Percentiles rank a stretch among this genome's conserved stretches.
Evolutionary conservation across 208 protist species (phyloP).

Genomic region (Trypanosoma scelopori): DNA sequence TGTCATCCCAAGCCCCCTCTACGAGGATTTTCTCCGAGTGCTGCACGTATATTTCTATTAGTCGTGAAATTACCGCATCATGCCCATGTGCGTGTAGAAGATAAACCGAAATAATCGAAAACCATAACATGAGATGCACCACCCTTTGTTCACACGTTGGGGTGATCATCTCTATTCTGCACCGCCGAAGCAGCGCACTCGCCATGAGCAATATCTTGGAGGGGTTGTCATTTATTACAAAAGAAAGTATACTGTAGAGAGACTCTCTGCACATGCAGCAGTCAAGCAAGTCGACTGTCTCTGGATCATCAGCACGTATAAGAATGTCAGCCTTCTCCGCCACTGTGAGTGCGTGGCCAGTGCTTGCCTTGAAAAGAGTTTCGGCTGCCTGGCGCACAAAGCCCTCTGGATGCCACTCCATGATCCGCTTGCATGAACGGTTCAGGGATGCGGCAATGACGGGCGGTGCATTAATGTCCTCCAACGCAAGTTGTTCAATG

Average conservation of each 20-base stretch:
- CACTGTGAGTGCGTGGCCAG: conserved; percentile 51
- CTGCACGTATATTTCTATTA: conserved; percentile 52
- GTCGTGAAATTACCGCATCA: conserved; percentile 28
- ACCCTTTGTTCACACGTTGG: conserved; percentile 24
- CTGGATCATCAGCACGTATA: conserved; percentile 40
- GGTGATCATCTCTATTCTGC: conserved; percentile 37
- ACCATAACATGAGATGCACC: conserved; percentile 65
- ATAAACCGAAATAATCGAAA: conserved; percentile 58
- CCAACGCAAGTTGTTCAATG: conserved; percentile 49
- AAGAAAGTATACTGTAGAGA: conserved; percentile 28
- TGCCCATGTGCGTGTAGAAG: conserved; percentile 20
- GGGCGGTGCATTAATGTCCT: conserved; percentile 51
- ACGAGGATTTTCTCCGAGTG: conserved; percentile 25
- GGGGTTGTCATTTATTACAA: conserved; percentile 28
- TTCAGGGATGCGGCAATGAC: conserved; percentile 60
- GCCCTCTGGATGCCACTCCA: conserved; percentile 55
- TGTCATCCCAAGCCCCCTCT: conserved; percentile 23
- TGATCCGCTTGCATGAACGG: conserved; percentile 48
- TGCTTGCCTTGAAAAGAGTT: conserved; percentile 47
- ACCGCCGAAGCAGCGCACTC: conserved; percentile 40
- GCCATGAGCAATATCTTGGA: conserved; percentile 39
- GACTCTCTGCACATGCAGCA: conserved; percentile 31
- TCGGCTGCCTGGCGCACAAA: conserved; percentile 43
- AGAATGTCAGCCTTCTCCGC: conserved; percentile 63
- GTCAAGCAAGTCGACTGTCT: conserved; percentile 19